A percentile compares a stretch with the other conserved stretches of the same genome.
Conservation (phyloP, 2,329 filamentous ascomycete genomes). For the Pyrenochaeta sp. region DNA sequence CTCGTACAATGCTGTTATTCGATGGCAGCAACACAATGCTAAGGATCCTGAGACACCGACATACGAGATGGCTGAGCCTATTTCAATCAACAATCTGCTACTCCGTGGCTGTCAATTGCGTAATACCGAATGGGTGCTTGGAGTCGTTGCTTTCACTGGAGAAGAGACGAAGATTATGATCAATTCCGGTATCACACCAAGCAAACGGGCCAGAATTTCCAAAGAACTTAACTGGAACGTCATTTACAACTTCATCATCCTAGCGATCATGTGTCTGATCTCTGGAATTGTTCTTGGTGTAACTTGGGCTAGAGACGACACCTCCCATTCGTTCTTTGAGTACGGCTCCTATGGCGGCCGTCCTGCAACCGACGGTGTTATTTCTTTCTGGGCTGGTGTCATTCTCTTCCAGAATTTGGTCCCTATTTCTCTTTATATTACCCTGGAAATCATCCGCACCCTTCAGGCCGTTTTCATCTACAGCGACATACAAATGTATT, state of each 20-base stretch:
- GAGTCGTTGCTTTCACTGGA: slow-evolving; percentile 92
- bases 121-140: slow-evolving; percentile 96
- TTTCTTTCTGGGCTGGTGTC: slow-evolving; percentile 94
- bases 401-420: slow-evolving; percentile 99
- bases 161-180: slow-evolving; percentile 99
- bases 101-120: slow-evolving; percentile 91
- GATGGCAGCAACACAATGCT: slow-evolving; percentile 79
- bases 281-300: slow-evolving; percentile 85
- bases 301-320: slow-evolving; percentile 77
- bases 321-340: slow-evolving; percentile 83
- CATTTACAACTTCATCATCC: slow-evolving; percentile 91
- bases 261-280: slow-evolving; percentile 88
- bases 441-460: slow-evolving; percentile 92
- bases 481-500: slow-evolving; percentile 96
- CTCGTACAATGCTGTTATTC: slow-evolving; percentile 88
- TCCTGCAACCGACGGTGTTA: slow-evolving; percentile 83
- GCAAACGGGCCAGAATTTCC: slow-evolving; percentile 89
- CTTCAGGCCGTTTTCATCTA: slow-evolving; percentile 97
- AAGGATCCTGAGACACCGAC: slow-evolving; percentile 68
- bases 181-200: slow-evolving; percentile 94
- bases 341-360: slow-evolving; percentile 80
- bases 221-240: slow-evolving; percentile 97
- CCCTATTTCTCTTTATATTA: slow-evolving; percentile 97
- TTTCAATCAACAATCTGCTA: slow-evolving; percentile 93
- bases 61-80: slow-evolving; percentile 86